Evolutionary conservation across 2,329 filamentous ascomycete species (phyloP), one percentile per base, ranked within the genome.

Genomic region (Esteya vermicola): DNA sequence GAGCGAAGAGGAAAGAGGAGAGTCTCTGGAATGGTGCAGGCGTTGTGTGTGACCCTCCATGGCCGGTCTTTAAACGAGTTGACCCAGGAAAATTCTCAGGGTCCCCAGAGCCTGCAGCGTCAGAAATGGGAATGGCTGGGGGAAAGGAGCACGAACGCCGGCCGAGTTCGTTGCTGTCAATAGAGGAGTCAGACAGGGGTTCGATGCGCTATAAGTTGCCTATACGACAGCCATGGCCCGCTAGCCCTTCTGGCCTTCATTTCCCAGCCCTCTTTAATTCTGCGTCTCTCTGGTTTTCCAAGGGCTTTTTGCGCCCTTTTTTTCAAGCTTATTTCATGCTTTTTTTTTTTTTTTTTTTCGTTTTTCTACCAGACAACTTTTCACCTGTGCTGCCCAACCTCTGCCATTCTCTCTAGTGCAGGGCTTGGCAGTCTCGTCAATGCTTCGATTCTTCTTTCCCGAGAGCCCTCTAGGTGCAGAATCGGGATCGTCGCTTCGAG

Each of bases 91-190:
- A 31, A 38, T 13, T 20, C 14, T 21, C 9, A 22, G 13, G 25
- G 27, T 27, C n/a, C 16, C 21, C 9, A 13, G 18, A 18, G n/a
- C 7, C 16, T n/a, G 19, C 21, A 21, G 20, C 16, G 13, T 19
- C 10, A 18, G 21, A 32, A 38, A 38, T 23, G 20, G 20, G 21
- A 30, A 38, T 38, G 36, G 36, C 36, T 38, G 36, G 36, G 36
- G 25, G 31, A 37, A 25, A 37, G 25, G 36, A 37, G 36, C 19
- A 22, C n/a, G 25, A n/a, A n/a, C n/a, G n/a, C n/a, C n/a, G 12
- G n/a, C 9, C 22, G n/a, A 23, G 21, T n/a, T 10, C 23, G n/a
- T 26, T 16, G 35, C 25, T 21, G 31, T 7, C 28, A 18, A 33
- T 14, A 6, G 20, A 9, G 12, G 34, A 16, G 34, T 6, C 13